phyloP scores from a whole-genome alignment of 257 asterid genomes.

The Cruciata laevipes region DNA sequence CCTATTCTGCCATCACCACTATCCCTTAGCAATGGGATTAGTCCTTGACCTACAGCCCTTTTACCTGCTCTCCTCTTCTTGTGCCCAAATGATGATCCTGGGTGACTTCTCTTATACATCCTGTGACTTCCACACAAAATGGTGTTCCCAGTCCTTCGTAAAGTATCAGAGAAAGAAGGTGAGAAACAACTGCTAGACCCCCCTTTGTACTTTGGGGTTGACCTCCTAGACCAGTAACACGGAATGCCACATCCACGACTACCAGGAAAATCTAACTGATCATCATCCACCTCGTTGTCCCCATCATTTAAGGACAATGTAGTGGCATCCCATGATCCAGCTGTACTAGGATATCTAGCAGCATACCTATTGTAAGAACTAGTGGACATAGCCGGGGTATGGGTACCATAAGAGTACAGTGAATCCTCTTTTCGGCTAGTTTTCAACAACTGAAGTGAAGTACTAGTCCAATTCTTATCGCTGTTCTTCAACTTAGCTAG shows the following conservation, averaged over 20 bases:
- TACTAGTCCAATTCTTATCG: slow-evolving; percentile 51
- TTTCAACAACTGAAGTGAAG: slow-evolving; percentile 45
- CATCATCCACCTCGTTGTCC: slow-evolving; percentile 86
- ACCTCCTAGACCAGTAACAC: slow-evolving; percentile 90
- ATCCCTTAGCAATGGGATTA: slow-evolving; percentile 61
- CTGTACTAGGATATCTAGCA: slow-evolving; percentile 54
- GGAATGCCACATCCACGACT: slow-evolving; percentile 92
- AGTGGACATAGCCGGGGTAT: slow-evolving; percentile 73
- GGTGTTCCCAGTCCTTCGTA: slow-evolving; percentile 76
- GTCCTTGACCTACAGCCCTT: slow-evolving; percentile 45
- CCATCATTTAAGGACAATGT: slow-evolving; percentile 69
- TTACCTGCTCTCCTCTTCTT: slow-evolving; percentile 54
- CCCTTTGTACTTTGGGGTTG: slow-evolving; percentile 85
- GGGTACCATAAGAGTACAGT: slow-evolving; percentile 61
- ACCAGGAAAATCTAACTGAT: slow-evolving; percentile 68
- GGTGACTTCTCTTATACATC: slow-evolving; percentile 41
- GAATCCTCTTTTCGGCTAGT: slow-evolving; percentile 62
- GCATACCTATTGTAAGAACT: slow-evolving; percentile 63
- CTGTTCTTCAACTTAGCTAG: slow-evolving; percentile 61
- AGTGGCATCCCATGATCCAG: slow-evolving; percentile 88
- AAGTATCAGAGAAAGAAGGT: slow-evolving; percentile 85
- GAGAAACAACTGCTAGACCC: slow-evolving; percentile 70
- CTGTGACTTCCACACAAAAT: slow-evolving; percentile 61
- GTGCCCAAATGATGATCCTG: slow-evolving; percentile 41
- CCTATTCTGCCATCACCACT: slow-evolving; percentile 37